phyloP scores from a whole-genome alignment of 345 rosid species.

The Linum usitatissimum region DNA sequence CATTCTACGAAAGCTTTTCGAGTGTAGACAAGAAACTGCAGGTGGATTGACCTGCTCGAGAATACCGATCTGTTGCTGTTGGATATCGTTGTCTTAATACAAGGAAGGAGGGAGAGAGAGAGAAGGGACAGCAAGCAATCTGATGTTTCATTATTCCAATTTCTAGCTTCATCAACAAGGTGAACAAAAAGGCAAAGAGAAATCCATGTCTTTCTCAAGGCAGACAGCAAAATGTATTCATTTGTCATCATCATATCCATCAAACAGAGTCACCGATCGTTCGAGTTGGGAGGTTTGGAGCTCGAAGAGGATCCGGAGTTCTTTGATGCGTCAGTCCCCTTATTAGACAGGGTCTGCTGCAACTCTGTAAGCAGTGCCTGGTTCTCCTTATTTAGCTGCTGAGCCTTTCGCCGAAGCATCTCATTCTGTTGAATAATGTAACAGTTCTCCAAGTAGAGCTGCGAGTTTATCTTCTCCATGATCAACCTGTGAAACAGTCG shows the following conservation, averaged over 20 bases:
- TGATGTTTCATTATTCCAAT: too few species aligned
- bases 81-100: too few species aligned
- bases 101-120: too few species aligned
- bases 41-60: constrained; percentile 30
- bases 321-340: not conserved
- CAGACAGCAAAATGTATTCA: too few species aligned
- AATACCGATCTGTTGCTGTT: too few species aligned
- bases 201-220: too few species aligned
- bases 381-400: constrained; percentile 40
- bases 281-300: not conserved
- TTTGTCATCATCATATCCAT: too few species aligned
- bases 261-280: too few species aligned
- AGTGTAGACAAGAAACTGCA: constrained; percentile 52
- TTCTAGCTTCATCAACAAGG: too few species aligned
- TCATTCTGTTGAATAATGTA: constrained; percentile 36
- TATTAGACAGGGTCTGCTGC: constrained; percentile 24
- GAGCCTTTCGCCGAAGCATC: constrained; percentile 36
- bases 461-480: constrained; percentile 40
- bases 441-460: constrained; percentile 36
- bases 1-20: constrained; percentile 61
- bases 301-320: not conserved
- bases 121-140: too few species aligned
- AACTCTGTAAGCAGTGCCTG: constrained; percentile 29
- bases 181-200: too few species aligned
- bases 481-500: not conserved